phyloP scores from a whole-genome alignment of 495 filamentous ascomycete genomes.

The Rusavskia elegans region DNA sequence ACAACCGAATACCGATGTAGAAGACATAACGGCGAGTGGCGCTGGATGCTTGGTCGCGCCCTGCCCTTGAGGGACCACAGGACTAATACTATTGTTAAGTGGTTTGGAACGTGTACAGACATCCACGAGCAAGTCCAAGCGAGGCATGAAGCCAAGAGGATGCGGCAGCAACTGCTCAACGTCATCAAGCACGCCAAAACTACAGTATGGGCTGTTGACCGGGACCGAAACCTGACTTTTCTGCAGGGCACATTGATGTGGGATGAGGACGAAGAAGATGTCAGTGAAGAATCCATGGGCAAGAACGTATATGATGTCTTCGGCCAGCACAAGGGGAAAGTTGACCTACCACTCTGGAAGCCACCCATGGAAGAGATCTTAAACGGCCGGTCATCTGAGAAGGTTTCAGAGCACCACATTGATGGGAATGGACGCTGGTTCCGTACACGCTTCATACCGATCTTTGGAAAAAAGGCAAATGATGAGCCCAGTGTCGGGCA shows the following conservation, averaged over 20 bases:
- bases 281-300: slow-evolving; percentile 30
- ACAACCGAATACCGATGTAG: slow-evolving; percentile 49
- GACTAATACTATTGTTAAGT: slow-evolving; percentile 48
- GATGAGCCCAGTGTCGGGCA: slow-evolving; percentile 20
- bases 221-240: slow-evolving; percentile 37
- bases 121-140: slow-evolving; percentile 34
- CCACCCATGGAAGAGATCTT: slow-evolving; percentile 42
- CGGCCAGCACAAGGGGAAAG: slow-evolving; percentile 15
- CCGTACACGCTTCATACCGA: slow-evolving; percentile 45
- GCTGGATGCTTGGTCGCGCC: slow-evolving; percentile 57
- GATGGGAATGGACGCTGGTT: slow-evolving; percentile 40
- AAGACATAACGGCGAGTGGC: slow-evolving; percentile 44
- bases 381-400: slow-evolving; percentile 30
- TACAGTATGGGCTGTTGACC: slow-evolving; percentile 51
- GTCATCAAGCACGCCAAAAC: slow-evolving; percentile 54
- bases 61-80: slow-evolving; percentile 43
- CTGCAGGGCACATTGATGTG: slow-evolving; percentile 45
- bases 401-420: slow-evolving; percentile 33
- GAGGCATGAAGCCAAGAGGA: slow-evolving; percentile 39
- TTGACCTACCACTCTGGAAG: slow-evolving; percentile 28
- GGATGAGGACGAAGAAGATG: slow-evolving; percentile 21
- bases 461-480: slow-evolving; percentile 30
- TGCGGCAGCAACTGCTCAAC: slow-evolving; percentile 43
- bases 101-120: slow-evolving; percentile 39
- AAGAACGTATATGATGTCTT: slow-evolving; percentile 44